Conservation (phyloP, 73 alveolate species). For the Loxodes magnus region DNA sequence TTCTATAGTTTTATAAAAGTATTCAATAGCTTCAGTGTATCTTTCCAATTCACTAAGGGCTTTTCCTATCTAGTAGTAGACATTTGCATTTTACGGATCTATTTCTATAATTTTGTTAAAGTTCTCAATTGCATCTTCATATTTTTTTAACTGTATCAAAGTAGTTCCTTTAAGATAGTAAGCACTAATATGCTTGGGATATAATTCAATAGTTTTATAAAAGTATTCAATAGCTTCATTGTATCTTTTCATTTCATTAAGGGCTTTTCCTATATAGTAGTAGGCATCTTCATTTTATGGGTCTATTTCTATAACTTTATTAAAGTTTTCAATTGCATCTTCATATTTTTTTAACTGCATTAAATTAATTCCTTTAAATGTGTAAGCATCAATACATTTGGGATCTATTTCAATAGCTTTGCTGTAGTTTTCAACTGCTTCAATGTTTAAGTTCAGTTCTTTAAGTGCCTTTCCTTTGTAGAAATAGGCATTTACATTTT, state of each 20-base stretch:
- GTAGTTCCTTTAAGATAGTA: neutral
- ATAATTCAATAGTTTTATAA: neutral
- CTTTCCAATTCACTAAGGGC: neutral
- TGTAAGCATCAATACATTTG: neutral
- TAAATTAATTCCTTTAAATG: neutral
- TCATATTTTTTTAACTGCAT: neutral
- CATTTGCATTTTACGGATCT: neutral
- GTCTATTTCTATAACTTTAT: neutral
- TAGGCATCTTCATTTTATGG: neutral
- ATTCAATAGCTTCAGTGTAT: neutral
- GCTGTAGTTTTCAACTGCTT: conserved; percentile 4
- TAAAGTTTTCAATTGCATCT: neutral
- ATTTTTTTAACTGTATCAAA: neutral
- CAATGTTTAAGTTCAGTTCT: neutral
- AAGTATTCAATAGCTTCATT: neutral
- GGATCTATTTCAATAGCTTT: conserved; percentile 2
- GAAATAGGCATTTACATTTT: neutral
- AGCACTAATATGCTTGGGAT: neutral
- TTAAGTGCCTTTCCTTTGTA: neutral
- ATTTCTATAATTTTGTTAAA: neutral
- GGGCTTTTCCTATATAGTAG: neutral
- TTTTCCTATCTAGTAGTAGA: neutral
- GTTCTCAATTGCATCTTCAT: neutral
- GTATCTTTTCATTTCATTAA: neutral
- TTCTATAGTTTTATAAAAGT: neutral